Percentiles rank a stretch among this genome's conserved stretches.
Conservation (phyloP, 2,329 filamentous ascomycete species). For the Xylaria arbuscula region DNA sequence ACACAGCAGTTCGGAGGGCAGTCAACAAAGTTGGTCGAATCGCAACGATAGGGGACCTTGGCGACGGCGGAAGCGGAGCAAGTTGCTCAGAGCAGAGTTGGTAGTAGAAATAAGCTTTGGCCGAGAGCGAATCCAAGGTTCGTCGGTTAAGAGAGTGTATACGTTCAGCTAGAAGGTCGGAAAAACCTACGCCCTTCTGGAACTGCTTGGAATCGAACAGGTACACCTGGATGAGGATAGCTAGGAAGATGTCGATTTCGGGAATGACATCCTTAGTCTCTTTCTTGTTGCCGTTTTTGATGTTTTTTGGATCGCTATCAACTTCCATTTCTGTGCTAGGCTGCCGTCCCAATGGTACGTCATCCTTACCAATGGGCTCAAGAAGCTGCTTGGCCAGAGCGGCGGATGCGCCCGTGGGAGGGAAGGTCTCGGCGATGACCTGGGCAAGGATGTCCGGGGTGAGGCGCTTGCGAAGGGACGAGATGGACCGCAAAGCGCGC, state of each 20-base stretch:
- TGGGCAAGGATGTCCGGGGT: constrained; percentile 83
- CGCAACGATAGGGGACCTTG: constrained; percentile 85
- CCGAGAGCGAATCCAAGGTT: constrained; percentile 91
- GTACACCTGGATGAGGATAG: constrained; percentile 86
- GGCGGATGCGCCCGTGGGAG: constrained; percentile 68
- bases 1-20: constrained; percentile 91
- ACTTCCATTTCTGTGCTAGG: constrained; percentile 77
- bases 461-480: constrained; percentile 91
- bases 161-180: constrained; percentile 81
- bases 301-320: constrained; percentile 68
- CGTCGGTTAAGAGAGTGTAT: constrained; percentile 91
- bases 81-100: constrained; percentile 94
- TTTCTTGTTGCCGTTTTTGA: constrained; percentile 70
- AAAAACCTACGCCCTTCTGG: constrained; percentile 85
- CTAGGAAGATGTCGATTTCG: constrained; percentile 89
- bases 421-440: constrained; percentile 84
- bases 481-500: constrained; percentile 92
- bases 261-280: constrained; percentile 80
- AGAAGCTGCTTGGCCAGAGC: constrained; percentile 76
- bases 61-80: constrained; percentile 86
- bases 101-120: constrained; percentile 98
- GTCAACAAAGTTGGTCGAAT: constrained; percentile 88
- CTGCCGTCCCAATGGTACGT: constrained; percentile 70
- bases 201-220: constrained; percentile 87
- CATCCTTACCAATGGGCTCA: constrained; percentile 73